Evolutionary conservation across 2,329 filamentous ascomycete genomes (phyloP), one percentile per base, ranked within the genome.

Genomic region (Pseudophaeomoniella oleicola): DNA sequence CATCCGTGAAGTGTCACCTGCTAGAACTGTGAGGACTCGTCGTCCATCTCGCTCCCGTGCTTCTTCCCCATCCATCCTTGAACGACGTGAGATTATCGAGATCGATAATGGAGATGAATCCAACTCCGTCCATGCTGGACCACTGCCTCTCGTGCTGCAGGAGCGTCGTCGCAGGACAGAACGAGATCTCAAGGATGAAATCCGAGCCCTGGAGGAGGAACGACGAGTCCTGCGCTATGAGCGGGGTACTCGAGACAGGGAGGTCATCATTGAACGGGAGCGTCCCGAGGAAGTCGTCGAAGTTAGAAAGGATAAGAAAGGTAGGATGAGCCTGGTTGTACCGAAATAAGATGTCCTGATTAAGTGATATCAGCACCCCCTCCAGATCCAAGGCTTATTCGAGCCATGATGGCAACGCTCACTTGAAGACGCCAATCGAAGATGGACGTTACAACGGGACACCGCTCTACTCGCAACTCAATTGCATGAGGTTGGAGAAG

Each of bases 221-320:
- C 67, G 67, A 30, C 64, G 67, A 41, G 63, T 68, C 16, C 57
- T 78, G 32, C 67, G 68, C 39, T 60, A 72, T 13, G 74, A 78
- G 53, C 65, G 71, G 32, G 53, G 32, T 41, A 42, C 35, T 13
- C 41, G 33, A 14, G 44, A 44, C 36, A 42, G 46, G 13, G 51
- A 54, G 16, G 50, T 56, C 32, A 49, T 57, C 13, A 52, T 59
- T 41, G 53, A 55, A 30, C 43, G 52, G 19, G 43, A 48, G 29
- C 45, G 63, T 48, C 57, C 58, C 29, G 60, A 68, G 35, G 71
- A 75, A 40, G 59, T 77, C 4, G 50, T 63, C 3, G 60, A 67
- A 42, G 75, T 94, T 50, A 81, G 85, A 63, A 85, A 81, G 68
- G 85, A 94, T 64, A 80, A 80, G 69, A 90, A 83, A 86, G 86